Evolutionary conservation across 1,284 basidiomycete genomes (phyloP).

Genomic region (Trichosporon sp.): DNA sequence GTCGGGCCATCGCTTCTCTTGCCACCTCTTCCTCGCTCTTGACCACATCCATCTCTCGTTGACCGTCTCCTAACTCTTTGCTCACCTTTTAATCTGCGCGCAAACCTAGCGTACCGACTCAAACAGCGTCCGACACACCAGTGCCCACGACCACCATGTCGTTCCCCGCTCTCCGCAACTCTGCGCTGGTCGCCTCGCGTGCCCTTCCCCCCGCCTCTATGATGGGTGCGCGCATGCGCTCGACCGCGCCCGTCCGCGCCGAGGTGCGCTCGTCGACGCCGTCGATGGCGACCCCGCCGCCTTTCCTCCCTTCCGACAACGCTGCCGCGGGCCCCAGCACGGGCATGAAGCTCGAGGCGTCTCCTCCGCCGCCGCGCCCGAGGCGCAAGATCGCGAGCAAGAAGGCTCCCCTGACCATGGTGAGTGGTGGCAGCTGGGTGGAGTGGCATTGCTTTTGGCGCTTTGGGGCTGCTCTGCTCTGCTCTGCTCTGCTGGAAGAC

Average conservation of each 20-base stretch:
- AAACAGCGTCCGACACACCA: background rate
- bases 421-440: slow-evolving; percentile 48
- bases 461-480: too few relatives aligned
- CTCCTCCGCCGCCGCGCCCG: slow-evolving; percentile 12
- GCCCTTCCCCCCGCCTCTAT: background rate
- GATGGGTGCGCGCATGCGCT: background rate
- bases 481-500: too few relatives aligned
- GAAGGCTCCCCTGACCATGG: slow-evolving; percentile 78
- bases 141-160: background rate
- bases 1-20: background rate
- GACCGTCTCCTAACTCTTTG: background rate
- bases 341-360: background rate
- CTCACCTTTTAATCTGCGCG: background rate
- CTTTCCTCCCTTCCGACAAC: background rate
- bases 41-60: background rate
- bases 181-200: background rate
- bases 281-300: background rate
- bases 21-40: background rate
- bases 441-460: too few relatives aligned
- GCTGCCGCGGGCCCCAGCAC: background rate
- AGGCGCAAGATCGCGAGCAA: slow-evolving; percentile 57
- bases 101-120: background rate
- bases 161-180: background rate
- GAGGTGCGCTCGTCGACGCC: background rate
- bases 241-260: background rate